Base-by-base conservation (phyloP, 1,284 basidiomycete genomes). In the Cryptococcus hybrid region DNA sequence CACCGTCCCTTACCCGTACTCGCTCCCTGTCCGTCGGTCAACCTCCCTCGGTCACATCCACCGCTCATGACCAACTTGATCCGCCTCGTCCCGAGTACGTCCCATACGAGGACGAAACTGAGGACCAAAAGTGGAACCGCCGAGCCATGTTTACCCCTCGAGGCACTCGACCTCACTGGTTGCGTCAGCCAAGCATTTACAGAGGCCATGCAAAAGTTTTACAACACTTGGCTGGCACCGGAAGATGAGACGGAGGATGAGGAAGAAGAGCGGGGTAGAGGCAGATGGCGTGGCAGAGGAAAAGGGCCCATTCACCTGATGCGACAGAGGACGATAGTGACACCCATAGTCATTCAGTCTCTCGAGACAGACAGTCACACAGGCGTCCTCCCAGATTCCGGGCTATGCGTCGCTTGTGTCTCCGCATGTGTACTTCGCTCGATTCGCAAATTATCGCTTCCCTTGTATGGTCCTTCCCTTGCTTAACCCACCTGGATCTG, bases 101-200 rank as follows among this genome's bases (percentile, higher is more conserved):
- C 3, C 74, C 74, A 5, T 75, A 78, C 61, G 74, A 75, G 55
- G 65, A 67, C 54, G 76, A 78, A 60, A 76, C 70, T 52, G 90
- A 67, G 82, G 88, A 66, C 76, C 84, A 76, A 49, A 88, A 90
- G 56, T 92, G 86, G 81, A 85, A 82, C 13, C 68, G 78, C 8
- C 62, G 77, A 12, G 54, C 59, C 15, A 66, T 71, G 51, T 79
- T 80, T 55, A 71, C 69, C 60, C 54, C 81, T 99, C 5, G 87
- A 93, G 73, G 92, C 93, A 2, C 82, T 96, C 40, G 95, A 99
- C 73, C 79, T 98, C 53, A 97, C 93, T 18, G 94, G 93, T 64
- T 98, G 95, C 74, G 88, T 97, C 71, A 93, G 90, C 70, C 84
- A 85, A 15, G 87, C 89, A 5, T 97, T 97, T 69, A 87, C 89